These are phyloP conservation scores for Alternaria longipes DNA, from an alignment of 2,329 filamentous ascomycete genomes.

Conservation along the genomic window DNA sequence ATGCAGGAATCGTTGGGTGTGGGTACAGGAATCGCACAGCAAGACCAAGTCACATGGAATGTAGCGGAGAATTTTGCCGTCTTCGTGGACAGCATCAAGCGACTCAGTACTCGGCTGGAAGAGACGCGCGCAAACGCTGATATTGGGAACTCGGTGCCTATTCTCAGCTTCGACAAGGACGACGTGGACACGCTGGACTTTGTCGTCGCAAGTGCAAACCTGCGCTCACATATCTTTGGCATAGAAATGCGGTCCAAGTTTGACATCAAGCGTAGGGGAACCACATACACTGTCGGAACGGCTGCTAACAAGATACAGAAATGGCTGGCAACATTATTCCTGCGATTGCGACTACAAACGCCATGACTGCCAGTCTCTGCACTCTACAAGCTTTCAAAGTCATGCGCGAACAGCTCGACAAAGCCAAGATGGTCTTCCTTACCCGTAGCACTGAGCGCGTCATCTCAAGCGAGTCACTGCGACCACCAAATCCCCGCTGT, in stretches of 20 bases:
- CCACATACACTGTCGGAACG: not conserved
- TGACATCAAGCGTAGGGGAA: constrained; percentile 79
- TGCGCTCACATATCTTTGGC: constrained; percentile 87
- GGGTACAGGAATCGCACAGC: constrained; percentile 63
- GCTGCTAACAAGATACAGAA: constrained; percentile 59
- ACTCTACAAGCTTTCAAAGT: constrained; percentile 94
- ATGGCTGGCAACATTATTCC: constrained; percentile 99
- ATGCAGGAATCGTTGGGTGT: constrained; percentile 62
- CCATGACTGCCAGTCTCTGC: constrained; percentile 91
- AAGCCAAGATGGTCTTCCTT: constrained; percentile 86
- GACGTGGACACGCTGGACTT: constrained; percentile 95
- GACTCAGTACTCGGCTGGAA: constrained; percentile 77
- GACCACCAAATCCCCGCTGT: constrained; percentile 79
- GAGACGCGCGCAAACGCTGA: constrained; percentile 67
- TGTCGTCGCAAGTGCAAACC: constrained; percentile 87
- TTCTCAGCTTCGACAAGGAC: constrained; percentile 94
- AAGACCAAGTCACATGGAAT: constrained; percentile 83
- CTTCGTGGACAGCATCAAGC: constrained; percentile 82
- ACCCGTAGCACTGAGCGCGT: constrained; percentile 70
- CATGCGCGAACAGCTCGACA: constrained; percentile 71
- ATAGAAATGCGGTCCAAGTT: constrained; percentile 91
- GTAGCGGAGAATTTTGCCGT: constrained; percentile 83
- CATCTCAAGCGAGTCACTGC: constrained; percentile 64
- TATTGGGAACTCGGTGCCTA: constrained; percentile 60
- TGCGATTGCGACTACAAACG: constrained; percentile 97